These are phyloP conservation scores for Fusarium nelsonii DNA, from an alignment of 2,329 filamentous ascomycete genomes.

Conservation along the genomic window DNA sequence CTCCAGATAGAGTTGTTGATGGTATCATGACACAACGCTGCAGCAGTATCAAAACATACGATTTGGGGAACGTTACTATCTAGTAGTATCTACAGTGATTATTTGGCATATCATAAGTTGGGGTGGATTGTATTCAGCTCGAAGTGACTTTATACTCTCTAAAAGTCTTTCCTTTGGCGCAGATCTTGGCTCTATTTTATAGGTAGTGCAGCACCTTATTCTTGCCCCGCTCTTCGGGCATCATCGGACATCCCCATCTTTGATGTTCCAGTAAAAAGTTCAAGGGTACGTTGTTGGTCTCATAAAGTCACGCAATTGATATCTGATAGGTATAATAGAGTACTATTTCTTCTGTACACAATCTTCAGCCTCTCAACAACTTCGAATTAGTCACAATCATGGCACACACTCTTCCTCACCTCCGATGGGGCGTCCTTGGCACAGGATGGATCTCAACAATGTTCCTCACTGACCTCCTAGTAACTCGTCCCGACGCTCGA, in stretches of 20 bases:
- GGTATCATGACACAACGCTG: neutral
- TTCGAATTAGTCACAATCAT: conserved; percentile 16
- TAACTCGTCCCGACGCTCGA: conserved; percentile 9
- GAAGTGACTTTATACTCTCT: neutral
- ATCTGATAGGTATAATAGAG: neutral
- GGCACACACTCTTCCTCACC: conserved; percentile 1
- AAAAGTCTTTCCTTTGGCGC: neutral
- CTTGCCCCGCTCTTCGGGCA: conserved; percentile 2
- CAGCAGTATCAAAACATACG: too few species aligned
- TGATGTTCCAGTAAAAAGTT: neutral
- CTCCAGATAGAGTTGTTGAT: neutral
- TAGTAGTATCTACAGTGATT: neutral
- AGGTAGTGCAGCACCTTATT: neutral
- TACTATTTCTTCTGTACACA: neutral
- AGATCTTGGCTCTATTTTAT: neutral
- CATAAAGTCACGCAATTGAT: conserved; percentile 3
- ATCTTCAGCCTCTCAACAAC: rapidly evolving
- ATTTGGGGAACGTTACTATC: neutral
- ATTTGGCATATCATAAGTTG: neutral
- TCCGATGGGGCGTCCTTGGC: conserved; percentile 28
- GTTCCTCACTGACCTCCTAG: conserved; percentile 18
- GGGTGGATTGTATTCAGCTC: too few species aligned
- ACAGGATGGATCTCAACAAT: conserved; percentile 36
- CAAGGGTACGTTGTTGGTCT: neutral
- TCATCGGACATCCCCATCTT: neutral